Base-by-base conservation (phyloP, 345 rosid genomes). In the Eucalyptus sp. region DNA sequence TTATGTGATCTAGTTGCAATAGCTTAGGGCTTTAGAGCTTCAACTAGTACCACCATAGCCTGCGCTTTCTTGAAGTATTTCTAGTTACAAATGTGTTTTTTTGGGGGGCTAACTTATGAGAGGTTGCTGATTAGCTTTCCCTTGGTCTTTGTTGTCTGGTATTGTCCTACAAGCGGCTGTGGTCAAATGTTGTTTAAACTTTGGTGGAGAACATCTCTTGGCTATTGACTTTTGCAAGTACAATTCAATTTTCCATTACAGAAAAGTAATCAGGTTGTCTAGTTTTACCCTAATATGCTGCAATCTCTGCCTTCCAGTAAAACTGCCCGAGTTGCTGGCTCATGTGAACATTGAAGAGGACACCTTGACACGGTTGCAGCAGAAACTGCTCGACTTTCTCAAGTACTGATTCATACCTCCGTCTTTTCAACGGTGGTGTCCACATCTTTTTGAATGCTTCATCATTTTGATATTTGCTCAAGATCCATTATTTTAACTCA, bases 281-380 rank as follows among this genome's bases (percentile, higher is more conserved):
- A 24, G 56, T 37, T 13, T 17, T n/a, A 85, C 41, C 54, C 48
- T 66, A 50, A 60, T 51, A 27, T 86, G 41, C 14, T 46, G 50
- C 56, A 33, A 33, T 50, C 66, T 60, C 58, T 62, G 62, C 60
- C 76, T 50, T 89, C 92, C 99, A 97, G 99, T 98, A 89, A 98
- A 98, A 91, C 93, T 98, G 83, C 99, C 99, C 7, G 99, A 97
- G 94, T 94, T 98, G 86, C 89, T 98, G 91, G 92, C 96, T 86
- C 95, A 95, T 90, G 97, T 95, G 86, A 95, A 95, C 92, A 96
- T 98, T 86, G 99, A 97, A 92, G 99, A 97, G 91, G 99, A 97
- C 89, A 96, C 98, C 54, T 89, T 95, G 91, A 94, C 88, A 52
- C 92, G 94, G 88, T 85, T 98, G 94, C 99, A 98, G 91, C 99